A percentile compares a stretch with the other conserved stretches of the same genome.
Evolutionary conservation across 768 basidiomycete genomes (phyloP).

Genomic region (Pulveroboletus sp.): DNA sequence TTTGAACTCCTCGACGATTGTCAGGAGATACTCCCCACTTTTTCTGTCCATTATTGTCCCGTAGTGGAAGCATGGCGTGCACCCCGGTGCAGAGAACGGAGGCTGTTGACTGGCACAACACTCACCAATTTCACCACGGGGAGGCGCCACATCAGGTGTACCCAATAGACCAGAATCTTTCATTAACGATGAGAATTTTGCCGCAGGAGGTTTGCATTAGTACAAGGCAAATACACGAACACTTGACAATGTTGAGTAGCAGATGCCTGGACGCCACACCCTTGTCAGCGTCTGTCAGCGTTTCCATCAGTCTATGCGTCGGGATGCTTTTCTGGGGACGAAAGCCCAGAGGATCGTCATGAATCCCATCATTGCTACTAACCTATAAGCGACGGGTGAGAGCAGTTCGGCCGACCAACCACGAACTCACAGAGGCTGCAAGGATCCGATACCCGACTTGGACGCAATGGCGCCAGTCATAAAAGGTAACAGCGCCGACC

Average conservation of each 20-base stretch:
- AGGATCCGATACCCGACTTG: slow-evolving; percentile 46
- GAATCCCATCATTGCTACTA: slow-evolving; percentile 40
- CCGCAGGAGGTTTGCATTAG: too few species aligned
- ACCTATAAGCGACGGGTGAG: slow-evolving; percentile 6
- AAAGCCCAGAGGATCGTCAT: slow-evolving; percentile 42
- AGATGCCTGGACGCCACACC: background rate
- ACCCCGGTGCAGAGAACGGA: too few species aligned
- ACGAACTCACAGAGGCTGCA: slow-evolving; percentile 36
- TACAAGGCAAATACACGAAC: background rate
- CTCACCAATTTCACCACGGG: too few species aligned
- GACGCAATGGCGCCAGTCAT: slow-evolving; percentile 66
- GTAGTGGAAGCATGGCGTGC: too few species aligned
- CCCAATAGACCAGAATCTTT: too few species aligned
- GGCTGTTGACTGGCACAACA: too few species aligned
- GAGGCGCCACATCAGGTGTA: too few species aligned
- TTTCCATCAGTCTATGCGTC: slow-evolving; percentile 14
- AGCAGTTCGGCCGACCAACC: background rate
- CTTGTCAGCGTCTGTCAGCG: too few species aligned
- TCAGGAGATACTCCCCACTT: too few species aligned
- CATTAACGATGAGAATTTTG: too few species aligned
- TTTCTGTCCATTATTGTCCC: too few species aligned
- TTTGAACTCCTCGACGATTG: too few species aligned
- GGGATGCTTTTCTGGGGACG: slow-evolving; percentile 32
- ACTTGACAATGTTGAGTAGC: background rate
- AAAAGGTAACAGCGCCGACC: slow-evolving; percentile 71